Base-by-base conservation (phyloP, 768 basidiomycete genomes). In the Podaxis sp. region DNA sequence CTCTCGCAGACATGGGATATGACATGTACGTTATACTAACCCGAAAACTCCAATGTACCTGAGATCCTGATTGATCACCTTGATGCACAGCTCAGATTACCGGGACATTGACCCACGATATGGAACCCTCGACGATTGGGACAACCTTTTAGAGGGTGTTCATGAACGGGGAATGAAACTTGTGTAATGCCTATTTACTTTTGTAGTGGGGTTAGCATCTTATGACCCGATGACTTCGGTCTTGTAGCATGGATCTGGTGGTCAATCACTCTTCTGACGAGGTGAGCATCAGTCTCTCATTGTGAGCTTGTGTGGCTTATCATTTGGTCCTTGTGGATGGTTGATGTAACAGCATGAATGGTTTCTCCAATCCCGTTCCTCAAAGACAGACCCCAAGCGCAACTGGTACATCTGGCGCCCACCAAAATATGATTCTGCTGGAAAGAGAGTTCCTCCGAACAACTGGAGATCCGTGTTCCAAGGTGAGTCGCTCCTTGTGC, bases 391-490 rank as follows among this genome's bases (percentile, higher is more conserved):
- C 66, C 79, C 84, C 0, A 89, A 87, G 70, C 80, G 89, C 13
- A 82, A 90, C 67, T 90, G 88, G 87, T 92, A 90, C 71, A 79
- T 87, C 62, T 91, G 90, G 89, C 79, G 83, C 14, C 82, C 85
- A 3, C 82, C 86, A 2, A 78, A 73, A 63, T 77, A 73, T 63
- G 82, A 84, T 61, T 73, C 73, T 13, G 70, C 78, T 2, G 88
- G 88, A 0, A 74, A 80, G 50, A 78, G 80, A 23, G 72, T 75
- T 1, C 85, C 87, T 5, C 89, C 90, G 0, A 89, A 89, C 69
- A 91, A 91, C 67, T 90, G 90, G 89, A 77, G 77, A 64, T 83
- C 87, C 0, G 71, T 78, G 16, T 89, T 89, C 67, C 82, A 87
- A 74, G 86, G 87, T 82, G 53, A 3, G 70, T 65, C 42, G 6